Percentiles rank a stretch among this genome's conserved stretches.
These are phyloP conservation scores for Flaveria ramosissima DNA, from an alignment of 129 eudicot species.

Conservation along the genomic window DNA sequence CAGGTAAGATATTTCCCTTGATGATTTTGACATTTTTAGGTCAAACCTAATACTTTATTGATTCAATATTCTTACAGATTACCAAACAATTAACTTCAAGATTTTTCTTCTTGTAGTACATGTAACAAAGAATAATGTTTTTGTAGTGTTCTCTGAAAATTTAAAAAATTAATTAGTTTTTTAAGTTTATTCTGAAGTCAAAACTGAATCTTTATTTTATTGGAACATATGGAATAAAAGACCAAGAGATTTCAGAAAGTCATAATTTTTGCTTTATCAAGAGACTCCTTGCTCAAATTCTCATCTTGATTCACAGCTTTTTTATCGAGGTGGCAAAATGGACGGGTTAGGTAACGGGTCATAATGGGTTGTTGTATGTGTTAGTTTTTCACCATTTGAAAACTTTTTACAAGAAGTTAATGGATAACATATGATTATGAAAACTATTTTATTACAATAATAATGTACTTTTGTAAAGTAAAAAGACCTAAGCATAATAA, in stretches of 20 bases:
- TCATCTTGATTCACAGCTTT: too few species aligned
- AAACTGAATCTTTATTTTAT: too few species aligned
- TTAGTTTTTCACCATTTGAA: background rate
- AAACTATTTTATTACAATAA: background rate
- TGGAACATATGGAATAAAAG: too few species aligned
- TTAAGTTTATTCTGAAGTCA: too few species aligned
- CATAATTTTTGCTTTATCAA: too few species aligned
- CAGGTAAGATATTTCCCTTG: slow-evolving; percentile 48
- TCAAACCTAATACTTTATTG: background rate
- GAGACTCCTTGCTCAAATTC: too few species aligned
- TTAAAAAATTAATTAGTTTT: background rate
- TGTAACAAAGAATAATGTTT: slow-evolving; percentile 11
- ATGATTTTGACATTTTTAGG: slow-evolving; percentile 7
- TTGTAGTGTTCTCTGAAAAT: background rate
- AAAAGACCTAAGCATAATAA: background rate
- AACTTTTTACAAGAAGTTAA: background rate
- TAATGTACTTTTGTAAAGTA: background rate
- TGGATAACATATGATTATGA: background rate
- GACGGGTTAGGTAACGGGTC: background rate
- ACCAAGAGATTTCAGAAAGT: too few species aligned
- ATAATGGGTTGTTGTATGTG: background rate
- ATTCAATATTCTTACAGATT: background rate
- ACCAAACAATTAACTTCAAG: background rate
- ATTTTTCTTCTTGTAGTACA: slow-evolving; percentile 24
- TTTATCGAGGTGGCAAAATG: background rate